Conservation (phyloP, 768 basidiomycete species). For the Hypsizygus marmoreus region DNA sequence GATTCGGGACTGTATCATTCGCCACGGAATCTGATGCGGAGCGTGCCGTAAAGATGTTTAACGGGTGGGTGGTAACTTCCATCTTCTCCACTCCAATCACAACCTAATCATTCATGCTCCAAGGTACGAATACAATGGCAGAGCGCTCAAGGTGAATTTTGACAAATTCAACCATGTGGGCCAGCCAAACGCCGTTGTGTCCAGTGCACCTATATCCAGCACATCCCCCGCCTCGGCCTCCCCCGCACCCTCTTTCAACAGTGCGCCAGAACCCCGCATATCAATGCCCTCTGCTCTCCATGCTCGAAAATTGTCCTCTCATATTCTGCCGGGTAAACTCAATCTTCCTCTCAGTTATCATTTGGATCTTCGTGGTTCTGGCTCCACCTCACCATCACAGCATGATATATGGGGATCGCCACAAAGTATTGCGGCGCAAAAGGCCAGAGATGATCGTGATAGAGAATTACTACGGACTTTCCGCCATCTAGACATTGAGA, state of each 20-base stretch:
- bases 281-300: not conserved
- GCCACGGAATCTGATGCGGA: constrained; percentile 83
- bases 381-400: constrained; percentile 25
- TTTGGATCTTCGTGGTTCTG: constrained; percentile 11
- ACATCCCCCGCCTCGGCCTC: constrained; percentile 20
- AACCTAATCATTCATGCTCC: constrained; percentile 7
- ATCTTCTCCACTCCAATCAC: constrained; percentile 5
- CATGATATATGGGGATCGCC: constrained; percentile 29
- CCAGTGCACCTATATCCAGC: constrained; percentile 7
- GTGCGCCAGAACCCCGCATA: constrained; percentile 10
- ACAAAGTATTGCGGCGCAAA: not conserved
- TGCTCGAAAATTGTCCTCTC: constrained; percentile 4
- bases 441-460: constrained; percentile 11
- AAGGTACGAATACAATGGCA: constrained; percentile 89
- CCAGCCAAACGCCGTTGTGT: constrained; percentile 3
- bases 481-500: constrained; percentile 8
- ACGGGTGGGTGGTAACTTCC: constrained; percentile 64
- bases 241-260: constrained; percentile 15
- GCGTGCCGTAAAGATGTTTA: constrained; percentile 82
- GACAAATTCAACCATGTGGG: constrained; percentile 69
- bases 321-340: constrained; percentile 8
- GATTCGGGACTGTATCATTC: constrained; percentile 92
- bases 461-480: constrained; percentile 11
- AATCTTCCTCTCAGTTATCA: constrained; percentile 11
- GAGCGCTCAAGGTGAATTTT: constrained; percentile 85